Percentiles rank a stretch among this genome's conserved stretches.
These are phyloP conservation scores for Trametes punicea DNA, from an alignment of 768 basidiomycete genomes.

Conservation along the genomic window DNA sequence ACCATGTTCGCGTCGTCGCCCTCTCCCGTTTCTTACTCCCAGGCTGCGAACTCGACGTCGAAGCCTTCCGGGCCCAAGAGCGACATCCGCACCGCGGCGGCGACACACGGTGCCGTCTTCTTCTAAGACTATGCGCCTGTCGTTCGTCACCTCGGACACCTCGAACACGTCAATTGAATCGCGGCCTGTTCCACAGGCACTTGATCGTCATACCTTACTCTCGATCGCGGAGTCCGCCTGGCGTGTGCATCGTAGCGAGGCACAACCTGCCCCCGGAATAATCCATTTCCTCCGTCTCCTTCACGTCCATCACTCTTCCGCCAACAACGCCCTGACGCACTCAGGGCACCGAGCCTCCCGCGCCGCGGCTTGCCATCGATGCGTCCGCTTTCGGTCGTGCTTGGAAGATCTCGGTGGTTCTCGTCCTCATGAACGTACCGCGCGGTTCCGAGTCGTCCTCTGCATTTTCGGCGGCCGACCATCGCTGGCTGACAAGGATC, in stretches of 20 bases:
- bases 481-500: no score
- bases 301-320: not conserved
- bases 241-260: not conserved
- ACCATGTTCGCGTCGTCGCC: constrained; percentile 5
- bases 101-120: constrained; percentile 14
- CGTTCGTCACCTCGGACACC: no score
- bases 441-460: no score
- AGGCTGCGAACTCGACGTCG: constrained; percentile 10
- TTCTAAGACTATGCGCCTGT: constrained; percentile 3
- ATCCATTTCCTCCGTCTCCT: not conserved
- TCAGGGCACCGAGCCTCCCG: not conserved
- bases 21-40: constrained; percentile 8
- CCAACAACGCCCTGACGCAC: not conserved
- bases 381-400: no score
- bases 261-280: not conserved
- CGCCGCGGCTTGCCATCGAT: no score
- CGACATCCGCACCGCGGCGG: constrained; percentile 9
- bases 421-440: no score
- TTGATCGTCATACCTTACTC: not conserved
- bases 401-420: no score
- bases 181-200: no score
- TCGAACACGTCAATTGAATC: no score
- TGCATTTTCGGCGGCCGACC: no score
- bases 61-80: constrained; percentile 12
- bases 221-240: not conserved